Conservation (phyloP, 2,329 filamentous ascomycete genomes). For the Colletotrichum acutatum region DNA sequence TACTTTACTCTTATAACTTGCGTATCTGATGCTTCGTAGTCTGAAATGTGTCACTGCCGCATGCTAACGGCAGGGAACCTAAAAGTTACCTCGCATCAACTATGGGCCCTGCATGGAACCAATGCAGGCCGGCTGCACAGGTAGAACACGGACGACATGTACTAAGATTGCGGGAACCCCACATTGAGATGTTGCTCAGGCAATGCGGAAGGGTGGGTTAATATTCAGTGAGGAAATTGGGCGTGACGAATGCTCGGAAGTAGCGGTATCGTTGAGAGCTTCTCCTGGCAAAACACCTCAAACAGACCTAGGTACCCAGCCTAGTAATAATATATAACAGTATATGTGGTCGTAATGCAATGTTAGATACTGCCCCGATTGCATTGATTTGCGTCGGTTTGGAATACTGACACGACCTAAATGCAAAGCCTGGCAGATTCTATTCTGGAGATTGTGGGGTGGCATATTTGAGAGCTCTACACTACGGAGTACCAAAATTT, state of each 20-base stretch:
- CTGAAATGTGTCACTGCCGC: neutral
- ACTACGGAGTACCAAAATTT: no score
- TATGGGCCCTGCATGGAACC: slow-evolving; percentile 29
- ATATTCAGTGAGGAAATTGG: neutral
- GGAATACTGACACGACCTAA: no score
- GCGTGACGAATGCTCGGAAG: neutral
- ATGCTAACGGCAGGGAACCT: neutral
- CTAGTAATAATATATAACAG: no score
- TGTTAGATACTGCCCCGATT: no score
- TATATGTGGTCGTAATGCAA: no score
- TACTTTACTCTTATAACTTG: neutral
- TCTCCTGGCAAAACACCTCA: neutral
- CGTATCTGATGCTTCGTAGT: neutral
- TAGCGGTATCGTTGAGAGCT: neutral
- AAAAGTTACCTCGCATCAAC: neutral
- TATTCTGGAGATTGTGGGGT: no score
- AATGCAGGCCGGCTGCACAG: slow-evolving; percentile 27
- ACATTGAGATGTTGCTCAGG: slow-evolving; percentile 4
- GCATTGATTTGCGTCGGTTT: no score
- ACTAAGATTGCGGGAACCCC: slow-evolving; percentile 4
- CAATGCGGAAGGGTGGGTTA: neutral
- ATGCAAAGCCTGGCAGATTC: no score
- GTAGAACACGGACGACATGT: slow-evolving; percentile 9
- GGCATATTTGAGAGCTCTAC: no score
- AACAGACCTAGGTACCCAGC: no score